Conservation (phyloP, 805 yeast species). For the Candida dajiaensis region DNA sequence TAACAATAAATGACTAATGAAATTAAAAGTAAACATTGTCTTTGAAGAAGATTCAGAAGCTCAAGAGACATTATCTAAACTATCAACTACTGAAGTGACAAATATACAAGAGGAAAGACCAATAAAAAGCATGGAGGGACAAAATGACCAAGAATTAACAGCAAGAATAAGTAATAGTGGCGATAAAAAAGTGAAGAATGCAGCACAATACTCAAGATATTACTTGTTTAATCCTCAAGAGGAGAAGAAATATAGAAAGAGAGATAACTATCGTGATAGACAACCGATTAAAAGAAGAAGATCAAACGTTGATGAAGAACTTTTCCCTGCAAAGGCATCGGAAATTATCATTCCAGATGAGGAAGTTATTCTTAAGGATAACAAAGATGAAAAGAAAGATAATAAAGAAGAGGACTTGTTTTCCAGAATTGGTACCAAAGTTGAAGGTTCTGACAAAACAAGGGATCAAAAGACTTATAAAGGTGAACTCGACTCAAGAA, state of each 20-base stretch:
- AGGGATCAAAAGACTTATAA: neutral
- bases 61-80: slow-evolving; percentile 5
- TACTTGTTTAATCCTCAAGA: slow-evolving; percentile 22
- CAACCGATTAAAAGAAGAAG: slow-evolving; percentile 12
- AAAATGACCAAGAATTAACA: slow-evolving; percentile 12
- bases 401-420: neutral
- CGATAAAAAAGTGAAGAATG: slow-evolving; percentile 24
- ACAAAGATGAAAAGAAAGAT: neutral
- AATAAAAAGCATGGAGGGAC: slow-evolving; percentile 5
- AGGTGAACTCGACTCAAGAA: neutral
- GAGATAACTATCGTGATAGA: slow-evolving; percentile 17
- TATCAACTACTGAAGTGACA: slow-evolving; percentile 7
- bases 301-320: slow-evolving; percentile 13
- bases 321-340: slow-evolving; percentile 16
- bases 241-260: slow-evolving; percentile 3
- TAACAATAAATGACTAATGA: neutral
- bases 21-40: slow-evolving; percentile 16
- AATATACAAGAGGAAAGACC: slow-evolving; percentile 8
- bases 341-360: neutral
- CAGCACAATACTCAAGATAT: slow-evolving; percentile 22
- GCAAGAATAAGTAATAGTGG: slow-evolving; percentile 15
- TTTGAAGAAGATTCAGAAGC: slow-evolving; percentile 20
- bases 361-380: neutral
- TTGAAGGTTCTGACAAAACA: neutral
- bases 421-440: slow-evolving; percentile 2